Percentiles rank a stretch among this genome's conserved stretches.
Conservation (phyloP, 495 filamentous ascomycete species). For the Letharia lupina region DNA sequence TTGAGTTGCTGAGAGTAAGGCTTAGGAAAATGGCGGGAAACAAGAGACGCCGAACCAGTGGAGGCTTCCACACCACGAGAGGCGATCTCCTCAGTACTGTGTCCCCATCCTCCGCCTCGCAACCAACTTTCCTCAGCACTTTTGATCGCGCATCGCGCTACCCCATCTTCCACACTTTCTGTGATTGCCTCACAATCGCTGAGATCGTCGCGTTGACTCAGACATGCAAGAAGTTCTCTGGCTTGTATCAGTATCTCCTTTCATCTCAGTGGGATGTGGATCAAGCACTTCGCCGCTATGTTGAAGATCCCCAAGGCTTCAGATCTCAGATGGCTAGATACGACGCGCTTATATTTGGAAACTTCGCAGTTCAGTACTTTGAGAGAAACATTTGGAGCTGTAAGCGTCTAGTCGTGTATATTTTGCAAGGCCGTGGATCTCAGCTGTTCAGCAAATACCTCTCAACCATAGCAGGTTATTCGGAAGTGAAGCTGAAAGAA, state of each 20-base stretch:
- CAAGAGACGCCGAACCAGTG: neutral
- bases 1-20: neutral
- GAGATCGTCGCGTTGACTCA: slow-evolving; percentile 11
- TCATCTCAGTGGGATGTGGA: slow-evolving; percentile 18
- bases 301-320: slow-evolving; percentile 12
- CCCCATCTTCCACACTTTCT: slow-evolving; percentile 10
- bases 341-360: slow-evolving; percentile 8
- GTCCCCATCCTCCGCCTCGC: too few relatives aligned
- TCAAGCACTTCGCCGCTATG: slow-evolving; percentile 3
- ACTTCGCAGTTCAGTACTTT: slow-evolving; percentile 14
- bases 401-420: slow-evolving; percentile 8
- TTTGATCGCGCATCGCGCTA: neutral
- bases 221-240: slow-evolving; percentile 13
- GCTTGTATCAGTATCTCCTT: slow-evolving; percentile 14
- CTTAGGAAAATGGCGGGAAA: neutral
- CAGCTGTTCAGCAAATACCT: slow-evolving; percentile 7
- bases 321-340: slow-evolving; percentile 10
- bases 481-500: neutral
- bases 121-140: neutral
- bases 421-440: neutral
- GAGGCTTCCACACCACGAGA: neutral
- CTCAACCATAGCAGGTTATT: neutral
- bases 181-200: slow-evolving; percentile 6
- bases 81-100: neutral
- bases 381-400: slow-evolving; percentile 4